phyloP scores from a whole-genome alignment of 148 eudicot species.

The Salicornia ramosissima region DNA sequence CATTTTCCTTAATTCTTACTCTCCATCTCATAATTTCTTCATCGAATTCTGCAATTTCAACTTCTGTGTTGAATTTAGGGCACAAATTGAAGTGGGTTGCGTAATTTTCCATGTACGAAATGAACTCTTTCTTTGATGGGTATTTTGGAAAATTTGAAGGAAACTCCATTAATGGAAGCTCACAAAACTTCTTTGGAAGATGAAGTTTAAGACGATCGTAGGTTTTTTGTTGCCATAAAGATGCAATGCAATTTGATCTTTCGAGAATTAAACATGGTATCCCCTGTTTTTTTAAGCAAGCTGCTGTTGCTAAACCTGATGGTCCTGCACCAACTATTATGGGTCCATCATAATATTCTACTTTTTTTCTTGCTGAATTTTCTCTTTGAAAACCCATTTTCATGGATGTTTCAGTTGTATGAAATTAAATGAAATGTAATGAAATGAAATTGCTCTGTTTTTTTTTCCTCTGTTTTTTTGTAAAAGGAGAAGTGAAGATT shows the following conservation, averaged over 20 bases:
- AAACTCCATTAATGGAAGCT: conserved; percentile 66
- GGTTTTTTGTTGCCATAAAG: conserved; percentile 78
- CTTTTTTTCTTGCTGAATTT: no score
- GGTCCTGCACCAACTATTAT: conserved; percentile 95
- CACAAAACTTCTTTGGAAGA: conserved; percentile 73
- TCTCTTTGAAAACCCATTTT: no score
- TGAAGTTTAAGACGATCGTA: conserved; percentile 90
- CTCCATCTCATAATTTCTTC: conserved; percentile 34
- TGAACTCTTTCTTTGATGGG: conserved; percentile 67
- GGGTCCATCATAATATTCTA: conserved; percentile 33
- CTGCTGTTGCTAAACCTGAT: conserved; percentile 80
- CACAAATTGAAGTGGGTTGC: conserved; percentile 50
- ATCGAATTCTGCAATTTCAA: conserved; percentile 49
- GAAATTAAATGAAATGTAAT: no score
- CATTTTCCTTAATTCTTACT: conserved; percentile 34
- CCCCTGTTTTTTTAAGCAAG: conserved; percentile 55
- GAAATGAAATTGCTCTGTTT: no score
- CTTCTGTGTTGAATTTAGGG: conserved; percentile 57
- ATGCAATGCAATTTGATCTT: conserved; percentile 76
- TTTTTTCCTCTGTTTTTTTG: no score
- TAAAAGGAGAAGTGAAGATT: no score
- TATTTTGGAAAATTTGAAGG: conserved; percentile 70
- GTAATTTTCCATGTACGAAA: conserved; percentile 69
- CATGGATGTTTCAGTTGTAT: no score
- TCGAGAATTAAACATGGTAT: conserved; percentile 70